phyloP scores from a whole-genome alignment of 305 asterid species.

The Fraxinus latifolia region DNA sequence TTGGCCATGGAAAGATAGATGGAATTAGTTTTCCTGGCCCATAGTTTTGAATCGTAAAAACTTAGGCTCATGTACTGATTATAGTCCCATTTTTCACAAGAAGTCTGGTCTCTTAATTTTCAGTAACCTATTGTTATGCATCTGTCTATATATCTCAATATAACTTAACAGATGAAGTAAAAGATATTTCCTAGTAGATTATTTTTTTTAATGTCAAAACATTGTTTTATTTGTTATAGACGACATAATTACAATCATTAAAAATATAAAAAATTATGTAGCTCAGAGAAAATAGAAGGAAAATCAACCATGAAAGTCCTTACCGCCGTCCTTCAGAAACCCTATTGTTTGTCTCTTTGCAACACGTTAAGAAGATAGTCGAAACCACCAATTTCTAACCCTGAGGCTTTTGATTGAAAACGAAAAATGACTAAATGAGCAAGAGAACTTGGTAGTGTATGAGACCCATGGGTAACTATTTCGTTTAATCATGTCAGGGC shows the following conservation, averaged over 20 bases:
- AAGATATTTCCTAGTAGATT: background rate
- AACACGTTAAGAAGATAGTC: background rate
- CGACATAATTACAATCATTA: background rate
- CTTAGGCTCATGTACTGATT: background rate
- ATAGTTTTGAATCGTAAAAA: constrained; percentile 3
- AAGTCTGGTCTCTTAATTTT: background rate
- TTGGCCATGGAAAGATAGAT: background rate
- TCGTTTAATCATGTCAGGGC: constrained; percentile 56
- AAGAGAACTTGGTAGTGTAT: background rate
- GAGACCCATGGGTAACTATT: constrained; percentile 19
- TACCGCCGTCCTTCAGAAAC: background rate
- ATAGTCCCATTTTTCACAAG: background rate
- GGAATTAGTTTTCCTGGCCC: background rate
- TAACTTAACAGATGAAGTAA: background rate
- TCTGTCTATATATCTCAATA: background rate
- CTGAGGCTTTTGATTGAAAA: background rate
- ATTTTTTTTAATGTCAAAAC: background rate
- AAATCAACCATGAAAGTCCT: background rate
- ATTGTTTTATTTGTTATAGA: background rate
- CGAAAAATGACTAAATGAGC: background rate
- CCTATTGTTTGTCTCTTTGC: background rate
- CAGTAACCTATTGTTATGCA: background rate
- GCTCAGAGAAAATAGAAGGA: background rate
- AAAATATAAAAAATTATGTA: background rate
- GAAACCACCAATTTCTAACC: background rate